Evolutionary conservation across 306 rosid species (phyloP).

Genomic region (Boehmeria nivea): DNA sequence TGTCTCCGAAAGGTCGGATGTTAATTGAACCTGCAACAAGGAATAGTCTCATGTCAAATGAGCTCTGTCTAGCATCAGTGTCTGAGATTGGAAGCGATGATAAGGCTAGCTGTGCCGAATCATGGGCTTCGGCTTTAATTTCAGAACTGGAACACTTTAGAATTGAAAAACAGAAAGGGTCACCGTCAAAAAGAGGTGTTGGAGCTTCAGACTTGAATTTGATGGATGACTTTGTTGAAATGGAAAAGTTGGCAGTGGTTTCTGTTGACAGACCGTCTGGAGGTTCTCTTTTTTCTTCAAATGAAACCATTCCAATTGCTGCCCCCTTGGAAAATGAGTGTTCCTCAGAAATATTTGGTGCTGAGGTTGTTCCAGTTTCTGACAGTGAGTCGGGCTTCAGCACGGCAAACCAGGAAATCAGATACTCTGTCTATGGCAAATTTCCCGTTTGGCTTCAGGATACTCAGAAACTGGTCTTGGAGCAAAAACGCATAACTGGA

Average conservation of each 20-base stretch:
- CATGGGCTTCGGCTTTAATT: conserved; percentile 75
- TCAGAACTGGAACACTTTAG: conserved; percentile 63
- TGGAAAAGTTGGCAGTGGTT: conserved; percentile 82
- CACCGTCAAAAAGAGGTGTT: conserved; percentile 34
- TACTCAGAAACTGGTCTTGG: conserved; percentile 45
- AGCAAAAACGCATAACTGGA: conserved; percentile 36
- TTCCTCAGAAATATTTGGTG: conserved; percentile 31
- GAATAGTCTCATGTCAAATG: conserved; percentile 35
- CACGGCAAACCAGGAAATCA: conserved; percentile 30
- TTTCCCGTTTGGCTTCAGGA: conserved; percentile 61
- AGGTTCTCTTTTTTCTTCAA: conserved; percentile 31
- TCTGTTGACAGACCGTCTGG: conserved; percentile 45
- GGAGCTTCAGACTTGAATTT: conserved; percentile 69
- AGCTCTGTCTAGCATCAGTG: conserved; percentile 47
- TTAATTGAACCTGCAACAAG: too few relatives aligned
- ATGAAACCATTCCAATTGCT: conserved; percentile 27
- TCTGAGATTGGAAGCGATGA: conserved; percentile 80
- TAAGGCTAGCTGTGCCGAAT: conserved; percentile 70
- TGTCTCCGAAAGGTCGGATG: too few relatives aligned
- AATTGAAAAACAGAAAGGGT: conserved; percentile 47
- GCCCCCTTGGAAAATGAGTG: conserved; percentile 32
- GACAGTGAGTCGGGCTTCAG: conserved; percentile 34
- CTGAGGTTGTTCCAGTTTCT: conserved; percentile 36
- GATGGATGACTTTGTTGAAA: conserved; percentile 92
- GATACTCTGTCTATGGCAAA: conserved; percentile 20